phyloP scores from a whole-genome alignment of 495 filamentous ascomycete species.

The Clavariopsis aquatica region DNA sequence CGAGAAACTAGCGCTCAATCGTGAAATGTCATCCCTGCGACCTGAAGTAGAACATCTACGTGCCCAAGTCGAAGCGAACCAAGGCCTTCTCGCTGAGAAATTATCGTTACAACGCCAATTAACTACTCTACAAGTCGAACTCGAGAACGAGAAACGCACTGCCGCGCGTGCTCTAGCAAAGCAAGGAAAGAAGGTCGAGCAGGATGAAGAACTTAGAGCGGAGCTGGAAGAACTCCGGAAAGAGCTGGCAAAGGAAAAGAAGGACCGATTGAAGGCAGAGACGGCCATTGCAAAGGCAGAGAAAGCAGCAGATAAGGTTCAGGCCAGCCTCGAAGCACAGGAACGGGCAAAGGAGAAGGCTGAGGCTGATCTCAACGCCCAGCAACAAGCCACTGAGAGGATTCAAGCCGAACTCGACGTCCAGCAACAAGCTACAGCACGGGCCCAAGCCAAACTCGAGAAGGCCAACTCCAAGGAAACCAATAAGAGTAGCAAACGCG shows the following conservation, averaged over 20 bases:
- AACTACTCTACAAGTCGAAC: conserved; percentile 71
- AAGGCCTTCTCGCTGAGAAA: conserved; percentile 70
- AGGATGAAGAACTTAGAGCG: conserved; percentile 31
- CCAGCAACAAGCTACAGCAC: conserved; percentile 60
- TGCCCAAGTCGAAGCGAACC: conserved; percentile 65
- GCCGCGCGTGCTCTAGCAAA: conserved; percentile 61
- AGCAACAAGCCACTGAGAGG: conserved; percentile 62
- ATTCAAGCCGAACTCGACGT: conserved; percentile 58
- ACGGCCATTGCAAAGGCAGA: conserved; percentile 40
- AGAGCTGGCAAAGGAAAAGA: conserved; percentile 49
- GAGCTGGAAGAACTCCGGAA: conserved; percentile 46
- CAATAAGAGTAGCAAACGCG: conserved; percentile 51
- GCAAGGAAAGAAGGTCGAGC: conserved; percentile 34
- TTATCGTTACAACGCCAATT: conserved; percentile 72
- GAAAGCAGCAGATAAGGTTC: conserved; percentile 34
- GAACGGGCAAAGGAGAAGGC: conserved; percentile 61
- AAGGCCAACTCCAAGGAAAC: conserved; percentile 60
- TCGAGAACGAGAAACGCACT: conserved; percentile 74
- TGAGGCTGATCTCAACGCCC: conserved; percentile 59
- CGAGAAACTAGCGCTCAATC: conserved; percentile 72
- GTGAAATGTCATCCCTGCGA: conserved; percentile 68
- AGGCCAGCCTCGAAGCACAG: conserved; percentile 56
- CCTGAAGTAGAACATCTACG: conserved; percentile 78
- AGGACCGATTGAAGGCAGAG: conserved; percentile 47
- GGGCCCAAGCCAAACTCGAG: conserved; percentile 63